Percentiles rank a stretch among this genome's conserved stretches.
These are phyloP conservation scores for Limonium bicolor DNA, from an alignment of 148 eudicot species.

Conservation along the genomic window DNA sequence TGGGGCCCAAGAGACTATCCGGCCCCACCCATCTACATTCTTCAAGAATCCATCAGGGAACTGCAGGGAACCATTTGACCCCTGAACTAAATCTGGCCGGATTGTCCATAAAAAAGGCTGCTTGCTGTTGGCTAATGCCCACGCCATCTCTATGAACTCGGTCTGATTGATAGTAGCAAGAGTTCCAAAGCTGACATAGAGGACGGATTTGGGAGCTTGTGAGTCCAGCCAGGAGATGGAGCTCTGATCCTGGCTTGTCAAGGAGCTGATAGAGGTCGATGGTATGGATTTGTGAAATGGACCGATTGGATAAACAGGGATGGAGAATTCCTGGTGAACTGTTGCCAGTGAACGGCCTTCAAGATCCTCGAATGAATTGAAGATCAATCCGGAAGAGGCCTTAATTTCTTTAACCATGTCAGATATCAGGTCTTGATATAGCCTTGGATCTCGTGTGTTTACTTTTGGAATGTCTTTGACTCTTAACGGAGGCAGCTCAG, in stretches of 20 bases:
- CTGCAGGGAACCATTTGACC: constrained; percentile 9
- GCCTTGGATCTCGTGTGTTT: not conserved
- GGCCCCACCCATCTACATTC: constrained; percentile 12
- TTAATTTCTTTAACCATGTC: constrained; percentile 6
- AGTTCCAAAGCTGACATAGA: constrained; percentile 40
- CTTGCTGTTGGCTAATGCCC: constrained; percentile 27
- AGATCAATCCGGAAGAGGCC: not conserved
- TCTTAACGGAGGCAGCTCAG: constrained; percentile 1
- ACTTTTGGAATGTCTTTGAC: constrained; percentile 5
- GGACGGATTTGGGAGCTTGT: constrained; percentile 20
- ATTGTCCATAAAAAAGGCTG: constrained; percentile 30
- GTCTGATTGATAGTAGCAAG: constrained; percentile 10
- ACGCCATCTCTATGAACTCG: constrained; percentile 22
- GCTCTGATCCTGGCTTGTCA: constrained; percentile 12
- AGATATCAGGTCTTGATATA: not conserved
- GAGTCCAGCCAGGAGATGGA: constrained; percentile 27
- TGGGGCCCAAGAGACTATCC: constrained; percentile 36
- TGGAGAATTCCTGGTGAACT: constrained; percentile 2
- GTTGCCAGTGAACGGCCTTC: constrained; percentile 1
- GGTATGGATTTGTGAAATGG: constrained; percentile 1
- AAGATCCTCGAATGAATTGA: constrained; percentile 7
- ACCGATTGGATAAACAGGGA: constrained; percentile 3
- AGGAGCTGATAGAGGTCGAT: constrained; percentile 9
- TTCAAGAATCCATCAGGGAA: constrained; percentile 26
- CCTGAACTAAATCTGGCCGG: constrained; percentile 12